Evolutionary conservation across 2,329 filamentous ascomycete genomes (phyloP), one percentile per base, ranked within the genome.

Genomic region (Apiospora kogelbergensis): DNA sequence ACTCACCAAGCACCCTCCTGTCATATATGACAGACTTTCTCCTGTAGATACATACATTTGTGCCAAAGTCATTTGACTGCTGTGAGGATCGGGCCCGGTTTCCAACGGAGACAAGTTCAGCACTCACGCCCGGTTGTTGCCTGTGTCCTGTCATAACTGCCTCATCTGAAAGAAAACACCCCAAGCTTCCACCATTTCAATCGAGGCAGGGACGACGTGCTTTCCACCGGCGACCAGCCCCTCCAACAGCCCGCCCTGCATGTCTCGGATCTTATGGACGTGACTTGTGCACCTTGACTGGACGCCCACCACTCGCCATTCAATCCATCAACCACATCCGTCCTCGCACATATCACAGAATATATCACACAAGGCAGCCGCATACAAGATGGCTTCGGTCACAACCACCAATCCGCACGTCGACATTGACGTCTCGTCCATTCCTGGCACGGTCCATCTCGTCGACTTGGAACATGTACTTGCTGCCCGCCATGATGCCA

Each of bases 371-470:
- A 22, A 17, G n/a, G 15, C 13, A 30, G 22, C 10, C 48, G 24
- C 48, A 30, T 15, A 30, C 24, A 53, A 53, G 15, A 57, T 60
- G 53, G 53, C 17, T n/a, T n/a, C 53, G 7, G 13, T 7, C 53
- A 37, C 53, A 2, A 24, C 15, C 13, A 13, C 53, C 53, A 60
- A 10, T n/a, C 17, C 53, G 17, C 53, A n/a, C 7, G 10, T 37
- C 26, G 53, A 60, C 1, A 73, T 75, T 22, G 74, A 76, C 67
- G 75, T 77, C 46, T 76, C 74, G 3, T 68, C 72, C n/a, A 70
- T 82, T 22, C 81, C 81, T 0, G 81, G 81, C 2, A 83, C 81
- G 0, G 78, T 83, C 42, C 79, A 81, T 68, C 77, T 83, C 11
- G 77, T 83, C 6, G 81, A 83, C 65, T 66, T 82, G 2, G 73